Base-by-base conservation (phyloP, 2,329 filamentous ascomycete genomes). In the Knufia fluminis region DNA sequence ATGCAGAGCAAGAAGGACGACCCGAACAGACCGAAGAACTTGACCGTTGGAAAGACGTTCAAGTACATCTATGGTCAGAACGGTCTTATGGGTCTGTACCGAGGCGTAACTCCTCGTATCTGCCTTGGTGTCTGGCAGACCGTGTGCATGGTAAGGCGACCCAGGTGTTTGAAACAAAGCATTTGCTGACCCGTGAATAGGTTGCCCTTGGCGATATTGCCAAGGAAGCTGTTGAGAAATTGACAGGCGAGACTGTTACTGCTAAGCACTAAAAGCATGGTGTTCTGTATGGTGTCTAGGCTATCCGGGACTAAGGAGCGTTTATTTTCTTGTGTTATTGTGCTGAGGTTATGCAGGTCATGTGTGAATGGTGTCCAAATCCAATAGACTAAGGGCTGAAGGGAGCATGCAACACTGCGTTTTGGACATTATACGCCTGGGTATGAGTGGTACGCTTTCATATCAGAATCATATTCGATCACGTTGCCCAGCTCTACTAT, bases 1-100 rank as follows among this genome's bases (percentile, higher is more conserved):
- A 96, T 98, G 88, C 92, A 98, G 82, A 94, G 87, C 75, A 97
- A 96, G 83, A 96, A 85, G 62, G 87, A 86, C 62, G 92, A 98
- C 67, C 90, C 92, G 53, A 97, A 97, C 77, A 85, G 92, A 46
- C 92, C 92, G 61, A 95, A 95, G 82, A 98, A 98, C 76, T 84
- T 98, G 85, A 97, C 89, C 45, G 92, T 98, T 55, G 86, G 83
- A 61, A 95, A 89, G 63, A 76, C 80, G 7, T 74, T 78, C 60
- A 75, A 65, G 60, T 98, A 98, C 73, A 97, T 98, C 69, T 97
- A 97, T 74, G 66, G 77, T 59, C 80, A 79, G 66, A 96, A 94
- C 70, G 92, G 92, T 54, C 42, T 97, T 64, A 85, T 82, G 75
- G 92, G 92, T 64, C 77, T 98, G 58, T 98, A 98, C 78, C 87